phyloP scores from a whole-genome alignment of 2,329 filamentous ascomycete species.

The Chaetomium globosum region DNA sequence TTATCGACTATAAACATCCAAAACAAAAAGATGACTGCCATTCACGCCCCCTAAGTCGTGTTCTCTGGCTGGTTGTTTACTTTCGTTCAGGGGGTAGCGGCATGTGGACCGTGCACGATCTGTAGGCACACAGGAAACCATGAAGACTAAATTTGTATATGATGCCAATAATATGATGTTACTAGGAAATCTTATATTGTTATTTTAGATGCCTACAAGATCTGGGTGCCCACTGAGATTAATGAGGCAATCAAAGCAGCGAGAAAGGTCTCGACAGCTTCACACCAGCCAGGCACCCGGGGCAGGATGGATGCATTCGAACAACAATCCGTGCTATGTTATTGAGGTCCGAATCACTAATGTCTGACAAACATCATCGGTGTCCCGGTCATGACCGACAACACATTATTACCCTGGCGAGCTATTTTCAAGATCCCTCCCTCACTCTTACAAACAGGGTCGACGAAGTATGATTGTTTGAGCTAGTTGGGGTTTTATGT shows the following conservation, averaged over 20 bases:
- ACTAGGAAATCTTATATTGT: background rate
- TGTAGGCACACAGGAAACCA: background rate
- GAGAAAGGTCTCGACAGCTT: background rate
- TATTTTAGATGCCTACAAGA: background rate
- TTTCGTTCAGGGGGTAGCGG: background rate
- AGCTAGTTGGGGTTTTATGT: background rate
- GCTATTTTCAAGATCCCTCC: too few species aligned
- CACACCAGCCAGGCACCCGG: too few species aligned
- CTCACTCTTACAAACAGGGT: too few species aligned
- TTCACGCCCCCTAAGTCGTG: background rate
- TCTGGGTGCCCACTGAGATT: background rate
- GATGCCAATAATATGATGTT: background rate
- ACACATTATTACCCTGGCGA: too few species aligned
- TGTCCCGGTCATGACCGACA: too few species aligned
- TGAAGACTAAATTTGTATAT: background rate
- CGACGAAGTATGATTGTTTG: background rate
- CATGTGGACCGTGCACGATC: conserved; percentile 16
- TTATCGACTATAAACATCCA: background rate
- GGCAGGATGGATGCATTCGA: too few species aligned
- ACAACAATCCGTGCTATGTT: too few species aligned
- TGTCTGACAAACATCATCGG: too few species aligned
- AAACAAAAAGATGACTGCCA: background rate
- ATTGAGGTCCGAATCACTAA: too few species aligned
- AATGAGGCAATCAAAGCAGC: background rate
- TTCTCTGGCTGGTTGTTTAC: conserved; percentile 18